phyloP scores from a whole-genome alignment of 1,139 yeast species.

The Diutina rugosa region DNA sequence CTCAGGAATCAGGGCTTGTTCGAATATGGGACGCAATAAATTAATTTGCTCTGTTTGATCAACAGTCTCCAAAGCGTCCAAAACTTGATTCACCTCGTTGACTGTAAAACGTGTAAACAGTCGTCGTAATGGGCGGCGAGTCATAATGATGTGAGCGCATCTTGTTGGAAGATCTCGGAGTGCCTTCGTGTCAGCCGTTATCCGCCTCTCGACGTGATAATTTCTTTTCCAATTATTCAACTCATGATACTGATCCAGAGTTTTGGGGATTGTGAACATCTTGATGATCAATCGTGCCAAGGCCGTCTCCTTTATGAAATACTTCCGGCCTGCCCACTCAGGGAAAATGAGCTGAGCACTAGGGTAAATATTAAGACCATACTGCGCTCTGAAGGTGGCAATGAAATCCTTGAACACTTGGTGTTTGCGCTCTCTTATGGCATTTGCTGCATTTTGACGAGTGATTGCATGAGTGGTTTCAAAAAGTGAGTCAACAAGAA shows the following conservation, averaged over 20 bases:
- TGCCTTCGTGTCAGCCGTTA: conserved; percentile 16
- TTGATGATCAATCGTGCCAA: conserved; percentile 30
- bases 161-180: conserved; percentile 33
- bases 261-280: conserved; percentile 22
- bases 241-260: conserved; percentile 21
- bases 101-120: conserved; percentile 31
- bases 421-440: neutral
- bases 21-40: conserved; percentile 36
- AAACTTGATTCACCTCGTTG: conserved; percentile 39
- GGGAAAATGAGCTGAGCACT: conserved; percentile 54
- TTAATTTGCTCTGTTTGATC: conserved; percentile 22
- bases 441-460: neutral
- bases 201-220: conserved; percentile 17
- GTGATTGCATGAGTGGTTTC: neutral
- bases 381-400: conserved; percentile 44
- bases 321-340: conserved; percentile 41
- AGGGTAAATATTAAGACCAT: conserved; percentile 63
- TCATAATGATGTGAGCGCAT: conserved; percentile 33
- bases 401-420: conserved; percentile 25
- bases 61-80: conserved; percentile 35
- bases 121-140: conserved; percentile 31
- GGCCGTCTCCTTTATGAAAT: conserved; percentile 39
- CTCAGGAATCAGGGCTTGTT: conserved; percentile 50
- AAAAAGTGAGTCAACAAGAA: neutral
- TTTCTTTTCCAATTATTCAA: conserved; percentile 27